phyloP scores from a whole-genome alignment of 2,329 filamentous ascomycete genomes.

The Aspergillus costaricaensis region DNA sequence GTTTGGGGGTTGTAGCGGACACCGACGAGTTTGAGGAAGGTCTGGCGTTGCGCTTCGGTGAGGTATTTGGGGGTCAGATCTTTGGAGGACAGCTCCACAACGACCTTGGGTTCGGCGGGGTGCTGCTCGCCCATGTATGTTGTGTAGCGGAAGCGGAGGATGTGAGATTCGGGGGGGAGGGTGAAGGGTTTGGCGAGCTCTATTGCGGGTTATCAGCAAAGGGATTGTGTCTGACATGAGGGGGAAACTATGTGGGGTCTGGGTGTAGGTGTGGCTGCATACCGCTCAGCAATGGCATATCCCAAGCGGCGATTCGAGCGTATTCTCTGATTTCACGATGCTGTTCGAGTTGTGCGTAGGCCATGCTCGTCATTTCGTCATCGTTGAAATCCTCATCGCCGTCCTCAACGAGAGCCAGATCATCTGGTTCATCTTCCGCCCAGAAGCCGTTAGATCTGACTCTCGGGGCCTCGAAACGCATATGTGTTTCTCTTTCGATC shows the following conservation, averaged over 20 bases:
- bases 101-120: slow-evolving; percentile 89
- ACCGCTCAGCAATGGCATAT: slow-evolving; percentile 90
- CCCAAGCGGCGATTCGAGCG: slow-evolving; percentile 84
- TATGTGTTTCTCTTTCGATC: slow-evolving; percentile 33
- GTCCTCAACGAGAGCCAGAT: slow-evolving; percentile 51
- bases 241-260: slow-evolving; percentile 16
- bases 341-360: slow-evolving; percentile 83
- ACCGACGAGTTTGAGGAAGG: slow-evolving; percentile 85
- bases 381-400: slow-evolving; percentile 62
- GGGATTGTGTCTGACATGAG: too few species aligned
- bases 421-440: slow-evolving; percentile 49
- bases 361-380: slow-evolving; percentile 80
- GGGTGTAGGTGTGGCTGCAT: slow-evolving; percentile 41
- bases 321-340: slow-evolving; percentile 88
- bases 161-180: slow-evolving; percentile 63
- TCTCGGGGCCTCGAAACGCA: slow-evolving; percentile 32
- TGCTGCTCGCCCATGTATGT: slow-evolving; percentile 94
- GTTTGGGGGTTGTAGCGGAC: slow-evolving; percentile 83
- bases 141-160: slow-evolving; percentile 93
- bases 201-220: slow-evolving; percentile 41
- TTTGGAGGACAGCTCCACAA: slow-evolving; percentile 78
- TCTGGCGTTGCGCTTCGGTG: slow-evolving; percentile 67
- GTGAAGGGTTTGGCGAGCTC: slow-evolving; percentile 83
- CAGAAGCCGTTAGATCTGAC: slow-evolving; percentile 41
- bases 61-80: slow-evolving; percentile 67